Evolutionary conservation across 2,329 filamentous ascomycete species (phyloP).

Genomic region (Colletotrichum noveboracense): DNA sequence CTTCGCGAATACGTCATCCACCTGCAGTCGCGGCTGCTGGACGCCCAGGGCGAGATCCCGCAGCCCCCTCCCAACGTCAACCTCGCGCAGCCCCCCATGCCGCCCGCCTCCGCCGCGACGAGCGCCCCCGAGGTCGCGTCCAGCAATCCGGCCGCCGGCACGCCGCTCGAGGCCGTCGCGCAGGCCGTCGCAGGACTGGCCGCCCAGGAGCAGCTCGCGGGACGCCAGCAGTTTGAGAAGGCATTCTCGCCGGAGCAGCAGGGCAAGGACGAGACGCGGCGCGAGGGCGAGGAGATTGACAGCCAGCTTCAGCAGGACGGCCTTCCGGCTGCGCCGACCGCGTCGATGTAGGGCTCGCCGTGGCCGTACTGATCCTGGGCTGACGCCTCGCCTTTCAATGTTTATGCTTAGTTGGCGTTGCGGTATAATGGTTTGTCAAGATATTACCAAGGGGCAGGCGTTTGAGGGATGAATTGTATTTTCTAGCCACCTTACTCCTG

Average conservation of each 20-base stretch:
- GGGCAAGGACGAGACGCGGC: conserved; percentile 44
- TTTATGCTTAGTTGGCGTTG: conserved; percentile 14
- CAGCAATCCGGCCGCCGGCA: conserved; percentile 29
- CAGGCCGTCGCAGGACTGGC: conserved; percentile 52
- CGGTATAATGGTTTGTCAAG: conserved; percentile 20
- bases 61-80: conserved; percentile 83
- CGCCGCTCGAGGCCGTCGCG: conserved; percentile 54
- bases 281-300: conserved; percentile 59
- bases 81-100: conserved; percentile 56
- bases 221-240: conserved; percentile 39
- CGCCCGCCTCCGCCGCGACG: conserved; percentile 28
- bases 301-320: conserved; percentile 54
- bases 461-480: conserved; percentile 12
- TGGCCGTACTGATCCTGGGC: too few species aligned
- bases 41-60: conserved; percentile 83
- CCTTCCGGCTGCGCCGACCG: conserved; percentile 29
- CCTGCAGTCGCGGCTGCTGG: conserved; percentile 84
- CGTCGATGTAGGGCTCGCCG: conserved; percentile 32
- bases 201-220: conserved; percentile 44
- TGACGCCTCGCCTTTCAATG: conserved; percentile 12
- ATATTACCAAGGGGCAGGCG: conserved; percentile 20
- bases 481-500: neutral
- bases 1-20: conserved; percentile 92
- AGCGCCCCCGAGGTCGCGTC: conserved; percentile 5
- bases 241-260: conserved; percentile 41